A percentile compares a stretch with the other conserved stretches of the same genome.
phyloP scores from a whole-genome alignment of 1,284 basidiomycete genomes.

The Neotropicomus parvogracilis region DNA sequence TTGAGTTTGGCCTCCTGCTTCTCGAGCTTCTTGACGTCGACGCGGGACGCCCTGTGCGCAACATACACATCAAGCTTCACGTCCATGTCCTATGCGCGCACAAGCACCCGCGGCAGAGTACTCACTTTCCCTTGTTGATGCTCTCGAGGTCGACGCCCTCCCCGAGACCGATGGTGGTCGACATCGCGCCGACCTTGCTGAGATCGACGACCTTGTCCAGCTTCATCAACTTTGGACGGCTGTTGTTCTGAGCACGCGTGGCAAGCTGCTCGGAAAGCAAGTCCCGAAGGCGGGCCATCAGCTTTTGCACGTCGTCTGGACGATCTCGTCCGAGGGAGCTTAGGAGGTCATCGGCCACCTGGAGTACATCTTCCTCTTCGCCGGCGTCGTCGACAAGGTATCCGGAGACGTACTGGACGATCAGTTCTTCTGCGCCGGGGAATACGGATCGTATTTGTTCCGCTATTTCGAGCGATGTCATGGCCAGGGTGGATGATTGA shows the following conservation, averaged over 20 bases:
- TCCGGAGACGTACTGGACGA: constrained; percentile 90
- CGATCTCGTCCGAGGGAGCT: constrained; percentile 62
- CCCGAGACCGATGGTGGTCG: constrained; percentile 77
- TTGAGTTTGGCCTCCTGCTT: constrained; percentile 98
- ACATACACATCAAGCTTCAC: constrained; percentile 13
- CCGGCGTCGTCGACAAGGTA: constrained; percentile 92
- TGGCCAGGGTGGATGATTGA: constrained; percentile 4
- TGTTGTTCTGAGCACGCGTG: constrained; percentile 54
- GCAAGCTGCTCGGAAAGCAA: constrained; percentile 63
- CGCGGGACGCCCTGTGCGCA: constrained; percentile 74
- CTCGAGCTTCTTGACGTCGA: constrained; percentile 97
- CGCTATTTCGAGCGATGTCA: constrained; percentile 28
- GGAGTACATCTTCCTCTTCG: constrained; percentile 85
- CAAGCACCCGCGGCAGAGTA: constrained; percentile 23
- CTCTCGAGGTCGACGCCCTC: constrained; percentile 92
- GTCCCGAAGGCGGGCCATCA: constrained; percentile 66
- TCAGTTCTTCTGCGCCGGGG: constrained; percentile 88
- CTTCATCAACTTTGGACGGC: constrained; percentile 62
- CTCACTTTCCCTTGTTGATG: constrained; percentile 90
- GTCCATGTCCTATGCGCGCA: constrained; percentile 7
- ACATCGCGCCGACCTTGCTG: constrained; percentile 80
- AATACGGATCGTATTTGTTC: constrained; percentile 77
- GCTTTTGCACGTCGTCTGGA: constrained; percentile 54
- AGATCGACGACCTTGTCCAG: constrained; percentile 95
- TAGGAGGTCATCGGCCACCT: constrained; percentile 74